These are phyloP conservation scores for Paspalum notatum DNA, from an alignment of 176 grass and related monocot genomes.

Conservation along the genomic window DNA sequence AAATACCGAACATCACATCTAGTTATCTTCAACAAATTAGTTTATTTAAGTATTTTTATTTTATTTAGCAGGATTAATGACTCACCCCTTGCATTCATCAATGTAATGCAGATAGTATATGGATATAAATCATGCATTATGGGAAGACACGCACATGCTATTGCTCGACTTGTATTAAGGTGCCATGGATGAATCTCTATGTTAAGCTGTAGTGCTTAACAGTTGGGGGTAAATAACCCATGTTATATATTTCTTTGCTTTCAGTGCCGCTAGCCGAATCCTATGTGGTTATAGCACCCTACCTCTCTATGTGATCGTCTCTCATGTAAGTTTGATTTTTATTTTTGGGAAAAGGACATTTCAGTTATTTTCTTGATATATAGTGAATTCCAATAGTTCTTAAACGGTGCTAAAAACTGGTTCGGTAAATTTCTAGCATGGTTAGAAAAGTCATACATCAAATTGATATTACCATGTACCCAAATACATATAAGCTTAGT, in stretches of 20 bases:
- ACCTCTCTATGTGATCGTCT: slow-evolving; percentile 81
- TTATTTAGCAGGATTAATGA: neutral
- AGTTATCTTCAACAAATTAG: neutral
- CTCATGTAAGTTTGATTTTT: slow-evolving; percentile 70
- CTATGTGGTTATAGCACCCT: slow-evolving; percentile 76
- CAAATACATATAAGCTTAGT: too few species aligned
- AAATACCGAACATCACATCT: neutral
- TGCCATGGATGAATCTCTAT: neutral
- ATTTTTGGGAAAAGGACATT: neutral
- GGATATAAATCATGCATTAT: slow-evolving; percentile 27
- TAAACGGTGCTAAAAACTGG: neutral
- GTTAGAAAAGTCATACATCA: neutral
- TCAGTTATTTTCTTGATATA: neutral
- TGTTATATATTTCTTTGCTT: neutral
- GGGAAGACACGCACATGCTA: neutral
- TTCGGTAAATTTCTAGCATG: neutral
- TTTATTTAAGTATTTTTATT: neutral
- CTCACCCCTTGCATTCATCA: neutral
- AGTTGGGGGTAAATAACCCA: neutral
- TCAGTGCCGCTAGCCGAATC: slow-evolving; percentile 60
- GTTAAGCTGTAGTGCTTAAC: neutral
- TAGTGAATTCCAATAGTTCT: neutral
- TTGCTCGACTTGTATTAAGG: slow-evolving; percentile 31
- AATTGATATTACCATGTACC: neutral
- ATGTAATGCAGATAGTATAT: neutral